A percentile compares a stretch with the other conserved stretches of the same genome.
phyloP scores from a whole-genome alignment of 345 rosid species.

The Eucalyptus curtisii region DNA sequence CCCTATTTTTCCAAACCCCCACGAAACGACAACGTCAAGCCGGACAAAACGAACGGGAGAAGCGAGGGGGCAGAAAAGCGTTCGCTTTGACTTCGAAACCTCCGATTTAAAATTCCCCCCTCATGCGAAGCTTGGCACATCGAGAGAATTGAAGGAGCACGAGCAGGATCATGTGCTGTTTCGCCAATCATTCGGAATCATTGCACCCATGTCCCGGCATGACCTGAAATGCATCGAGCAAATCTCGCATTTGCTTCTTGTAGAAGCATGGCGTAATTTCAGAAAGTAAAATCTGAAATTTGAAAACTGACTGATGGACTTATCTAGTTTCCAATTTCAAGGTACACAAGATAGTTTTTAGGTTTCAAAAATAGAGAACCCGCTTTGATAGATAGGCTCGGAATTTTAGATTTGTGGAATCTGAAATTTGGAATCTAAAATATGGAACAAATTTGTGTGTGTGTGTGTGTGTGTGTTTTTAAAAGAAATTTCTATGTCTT shows the following conservation, averaged over 20 bases:
- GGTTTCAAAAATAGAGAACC: too few species aligned
- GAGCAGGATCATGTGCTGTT: neutral
- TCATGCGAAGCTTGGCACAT: neutral
- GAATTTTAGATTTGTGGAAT: too few species aligned
- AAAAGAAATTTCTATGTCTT: too few species aligned
- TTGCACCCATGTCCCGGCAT: neutral
- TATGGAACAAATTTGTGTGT: too few species aligned
- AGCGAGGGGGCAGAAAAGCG: neutral
- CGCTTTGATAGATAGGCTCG: too few species aligned
- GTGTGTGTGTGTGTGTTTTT: too few species aligned
- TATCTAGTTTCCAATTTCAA: too few species aligned
- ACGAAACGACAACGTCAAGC: neutral
- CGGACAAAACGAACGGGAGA: neutral
- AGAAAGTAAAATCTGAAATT: too few species aligned
- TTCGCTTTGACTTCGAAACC: neutral
- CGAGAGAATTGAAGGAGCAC: neutral
- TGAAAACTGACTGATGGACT: too few species aligned
- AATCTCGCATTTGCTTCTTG: accelerated
- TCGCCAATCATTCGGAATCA: neutral
- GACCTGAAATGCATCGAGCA: neutral
- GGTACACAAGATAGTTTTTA: too few species aligned
- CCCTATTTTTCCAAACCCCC: neutral
- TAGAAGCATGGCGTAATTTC: too few species aligned
- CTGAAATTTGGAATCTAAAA: too few species aligned
- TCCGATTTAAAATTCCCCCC: neutral